Percentiles rank a stretch among this genome's conserved stretches.
These are phyloP conservation scores for Blastobotrys arbuscula DNA, from an alignment of 1,139 yeast genomes.

Conservation along the genomic window DNA sequence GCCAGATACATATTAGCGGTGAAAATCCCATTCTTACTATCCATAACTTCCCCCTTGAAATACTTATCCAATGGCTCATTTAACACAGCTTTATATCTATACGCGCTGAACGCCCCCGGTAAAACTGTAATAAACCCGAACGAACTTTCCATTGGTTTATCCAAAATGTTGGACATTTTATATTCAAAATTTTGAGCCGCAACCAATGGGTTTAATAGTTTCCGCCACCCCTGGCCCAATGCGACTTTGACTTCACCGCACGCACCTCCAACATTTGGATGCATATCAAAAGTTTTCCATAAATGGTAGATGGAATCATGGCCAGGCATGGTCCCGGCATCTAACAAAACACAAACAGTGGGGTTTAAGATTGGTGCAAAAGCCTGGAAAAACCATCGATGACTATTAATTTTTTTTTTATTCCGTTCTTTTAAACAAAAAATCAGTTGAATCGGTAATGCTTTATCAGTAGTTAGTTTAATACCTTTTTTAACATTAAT, in stretches of 20 bases:
- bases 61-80: constrained; percentile 71
- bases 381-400: constrained; percentile 81
- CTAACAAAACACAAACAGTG: constrained; percentile 62
- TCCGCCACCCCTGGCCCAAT: constrained; percentile 50
- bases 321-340: constrained; percentile 76
- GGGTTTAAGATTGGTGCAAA: constrained; percentile 69
- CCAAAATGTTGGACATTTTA: constrained; percentile 74
- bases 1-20: constrained; percentile 82
- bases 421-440: constrained; percentile 76
- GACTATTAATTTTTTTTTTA: constrained; percentile 71
- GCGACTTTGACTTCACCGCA: constrained; percentile 79
- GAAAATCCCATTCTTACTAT: constrained; percentile 57
- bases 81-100: constrained; percentile 62
- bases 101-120: constrained; percentile 87
- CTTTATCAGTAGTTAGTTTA: constrained; percentile 48
- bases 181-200: constrained; percentile 85
- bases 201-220: constrained; percentile 65
- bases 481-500: constrained; percentile 58
- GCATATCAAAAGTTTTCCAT: constrained; percentile 65
- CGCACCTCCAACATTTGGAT: constrained; percentile 77
- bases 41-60: constrained; percentile 69
- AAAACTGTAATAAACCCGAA: constrained; percentile 78
- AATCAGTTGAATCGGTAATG: constrained; percentile 64
- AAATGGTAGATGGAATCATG: constrained; percentile 66
- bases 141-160: constrained; percentile 77